Evolutionary conservation across 805 yeast genomes (phyloP).

Genomic region (Debaryomyces prosopidis): DNA sequence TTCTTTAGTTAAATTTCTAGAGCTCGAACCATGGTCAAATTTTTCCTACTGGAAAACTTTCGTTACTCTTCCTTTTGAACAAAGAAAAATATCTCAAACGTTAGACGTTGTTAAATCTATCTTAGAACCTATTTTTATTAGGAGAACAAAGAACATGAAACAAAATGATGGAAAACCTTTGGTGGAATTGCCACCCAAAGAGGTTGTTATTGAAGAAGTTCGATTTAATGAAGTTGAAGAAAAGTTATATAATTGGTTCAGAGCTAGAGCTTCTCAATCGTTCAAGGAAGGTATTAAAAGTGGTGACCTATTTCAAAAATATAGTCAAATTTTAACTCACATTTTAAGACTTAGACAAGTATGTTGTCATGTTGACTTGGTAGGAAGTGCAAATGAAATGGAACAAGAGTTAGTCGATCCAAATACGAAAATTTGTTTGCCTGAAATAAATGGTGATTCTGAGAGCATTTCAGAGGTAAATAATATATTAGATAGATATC

Average conservation of each 20-base stretch:
- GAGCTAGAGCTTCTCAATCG: conserved; percentile 62
- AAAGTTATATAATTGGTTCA: conserved; percentile 65
- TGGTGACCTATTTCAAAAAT: conserved; percentile 71
- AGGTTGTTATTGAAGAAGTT: conserved; percentile 66
- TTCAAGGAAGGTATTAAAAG: conserved; percentile 57
- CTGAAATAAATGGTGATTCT: conserved; percentile 7
- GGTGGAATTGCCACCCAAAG: conserved; percentile 76
- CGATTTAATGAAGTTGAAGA: conserved; percentile 67
- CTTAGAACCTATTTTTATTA: conserved; percentile 74
- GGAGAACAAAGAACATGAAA: conserved; percentile 86
- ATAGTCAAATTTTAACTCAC: conserved; percentile 79
- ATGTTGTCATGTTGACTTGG: conserved; percentile 79
- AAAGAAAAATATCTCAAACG: conserved; percentile 67
- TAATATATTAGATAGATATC: background rate
- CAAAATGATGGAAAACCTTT: conserved; percentile 70
- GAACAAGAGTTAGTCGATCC: conserved; percentile 43
- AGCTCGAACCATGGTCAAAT: conserved; percentile 88
- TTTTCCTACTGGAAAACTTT: conserved; percentile 86
- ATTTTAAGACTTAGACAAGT: conserved; percentile 82
- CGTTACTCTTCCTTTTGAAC: conserved; percentile 80
- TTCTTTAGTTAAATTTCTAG: conserved; percentile 70
- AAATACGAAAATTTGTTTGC: background rate
- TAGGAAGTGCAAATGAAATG: conserved; percentile 52
- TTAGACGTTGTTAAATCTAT: conserved; percentile 83
- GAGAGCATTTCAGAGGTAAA: background rate